Percentiles rank a stretch among this genome's conserved stretches.
Evolutionary conservation across 169 alveolate genomes (phyloP).

Genomic region (Plasmodium vinckei): DNA sequence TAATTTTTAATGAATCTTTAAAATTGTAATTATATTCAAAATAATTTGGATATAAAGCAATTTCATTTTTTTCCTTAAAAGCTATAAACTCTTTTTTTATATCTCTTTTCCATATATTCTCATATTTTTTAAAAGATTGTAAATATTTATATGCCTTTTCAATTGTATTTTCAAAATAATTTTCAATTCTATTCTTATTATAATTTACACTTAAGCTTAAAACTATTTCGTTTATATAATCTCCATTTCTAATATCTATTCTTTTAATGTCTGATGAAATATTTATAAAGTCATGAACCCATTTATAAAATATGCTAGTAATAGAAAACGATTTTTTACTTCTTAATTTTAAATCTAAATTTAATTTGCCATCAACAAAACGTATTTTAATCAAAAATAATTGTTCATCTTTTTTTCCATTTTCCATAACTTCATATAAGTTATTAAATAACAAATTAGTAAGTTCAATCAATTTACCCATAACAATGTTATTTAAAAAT

Average conservation of each 20-base stretch:
- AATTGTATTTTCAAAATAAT: slow-evolving; percentile 32
- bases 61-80: slow-evolving; percentile 55
- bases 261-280: slow-evolving; percentile 60
- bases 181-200: slow-evolving; percentile 41
- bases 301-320: slow-evolving; percentile 50
- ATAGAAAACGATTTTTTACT: slow-evolving; percentile 38
- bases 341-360: slow-evolving; percentile 48
- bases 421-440: slow-evolving; percentile 26
- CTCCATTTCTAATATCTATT: slow-evolving; percentile 69
- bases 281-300: slow-evolving; percentile 66
- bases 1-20: slow-evolving; percentile 54
- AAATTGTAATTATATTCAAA: slow-evolving; percentile 71
- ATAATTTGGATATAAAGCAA: slow-evolving; percentile 41
- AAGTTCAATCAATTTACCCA: slow-evolving; percentile 79
- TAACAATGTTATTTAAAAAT: slow-evolving; percentile 88
- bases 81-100: slow-evolving; percentile 34
- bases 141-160: slow-evolving; percentile 37
- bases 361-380: slow-evolving; percentile 32
- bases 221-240: slow-evolving; percentile 52
- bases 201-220: slow-evolving; percentile 45
- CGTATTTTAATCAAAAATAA: slow-evolving; percentile 44
- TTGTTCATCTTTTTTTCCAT: slow-evolving; percentile 33
- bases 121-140: slow-evolving; percentile 43
- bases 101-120: slow-evolving; percentile 45
- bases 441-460: slow-evolving; percentile 33